phyloP scores from a whole-genome alignment of 805 yeast genomes.

The Candida ipomoeae region DNA sequence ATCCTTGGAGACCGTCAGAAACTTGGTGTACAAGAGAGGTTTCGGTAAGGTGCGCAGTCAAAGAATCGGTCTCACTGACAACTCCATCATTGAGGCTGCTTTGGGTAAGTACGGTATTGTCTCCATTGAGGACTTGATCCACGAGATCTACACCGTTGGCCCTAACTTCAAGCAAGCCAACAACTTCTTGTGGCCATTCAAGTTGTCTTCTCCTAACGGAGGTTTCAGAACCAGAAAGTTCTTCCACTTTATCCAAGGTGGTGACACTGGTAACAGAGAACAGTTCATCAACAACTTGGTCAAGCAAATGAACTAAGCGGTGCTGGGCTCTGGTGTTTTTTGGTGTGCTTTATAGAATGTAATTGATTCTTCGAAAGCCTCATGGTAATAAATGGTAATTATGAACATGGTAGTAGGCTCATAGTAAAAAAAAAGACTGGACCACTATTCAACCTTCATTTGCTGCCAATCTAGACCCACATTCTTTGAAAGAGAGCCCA shows the following conservation, averaged over 20 bases:
- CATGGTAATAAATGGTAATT: slow-evolving; percentile 1
- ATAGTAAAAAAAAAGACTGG: no score
- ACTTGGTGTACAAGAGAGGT: slow-evolving; percentile 96
- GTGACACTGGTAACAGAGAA: slow-evolving; percentile 98
- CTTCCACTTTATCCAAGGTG: slow-evolving; percentile 97
- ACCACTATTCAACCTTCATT: no score
- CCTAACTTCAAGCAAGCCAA: slow-evolving; percentile 98
- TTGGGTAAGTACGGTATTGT: slow-evolving; percentile 91
- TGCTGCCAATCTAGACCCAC: no score
- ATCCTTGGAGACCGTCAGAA: slow-evolving; percentile 84
- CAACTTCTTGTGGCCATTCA: slow-evolving; percentile 98
- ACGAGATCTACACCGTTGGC: slow-evolving; percentile 94
- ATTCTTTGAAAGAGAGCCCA: no score
- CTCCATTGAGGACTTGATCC: slow-evolving; percentile 90
- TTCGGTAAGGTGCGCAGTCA: slow-evolving; percentile 95
- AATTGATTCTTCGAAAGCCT: background rate
- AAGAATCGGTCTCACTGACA: slow-evolving; percentile 87
- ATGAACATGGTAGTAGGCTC: background rate
- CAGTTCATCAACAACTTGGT: slow-evolving; percentile 90
- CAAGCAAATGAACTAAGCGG: slow-evolving; percentile 82
- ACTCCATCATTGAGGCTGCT: slow-evolving; percentile 80
- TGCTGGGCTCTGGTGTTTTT: background rate
- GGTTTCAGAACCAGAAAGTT: slow-evolving; percentile 98
- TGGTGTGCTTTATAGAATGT: slow-evolving; percentile 6
- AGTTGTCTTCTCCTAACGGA: slow-evolving; percentile 93